A percentile compares a stretch with the other conserved stretches of the same genome.
These are phyloP conservation scores for Pyrrhoderma noxium DNA, from an alignment of 1,284 basidiomycete species.

Conservation along the genomic window DNA sequence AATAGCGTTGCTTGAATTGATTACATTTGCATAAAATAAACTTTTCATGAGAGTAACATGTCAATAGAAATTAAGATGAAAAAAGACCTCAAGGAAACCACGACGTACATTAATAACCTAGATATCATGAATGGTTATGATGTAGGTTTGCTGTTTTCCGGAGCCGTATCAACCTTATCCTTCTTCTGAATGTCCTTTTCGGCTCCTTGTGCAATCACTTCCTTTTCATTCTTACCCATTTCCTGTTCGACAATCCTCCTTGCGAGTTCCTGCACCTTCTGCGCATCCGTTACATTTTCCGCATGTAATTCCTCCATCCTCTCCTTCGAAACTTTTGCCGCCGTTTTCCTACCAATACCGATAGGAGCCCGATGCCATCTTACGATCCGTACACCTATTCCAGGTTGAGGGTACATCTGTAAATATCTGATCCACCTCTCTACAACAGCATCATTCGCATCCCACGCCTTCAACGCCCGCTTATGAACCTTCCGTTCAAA, in stretches of 20 bases:
- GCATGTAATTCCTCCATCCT: constrained; percentile 27
- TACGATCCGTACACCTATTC: constrained; percentile 81
- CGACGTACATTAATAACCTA: too few relatives aligned
- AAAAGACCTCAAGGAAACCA: too few relatives aligned
- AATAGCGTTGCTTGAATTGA: too few relatives aligned
- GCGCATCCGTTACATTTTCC: constrained; percentile 20
- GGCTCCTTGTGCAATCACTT: background rate
- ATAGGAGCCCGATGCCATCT: constrained; percentile 70
- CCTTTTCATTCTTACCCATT: constrained; percentile 19
- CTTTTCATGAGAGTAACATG: too few relatives aligned
- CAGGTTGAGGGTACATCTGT: constrained; percentile 69
- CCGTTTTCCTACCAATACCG: constrained; percentile 41
- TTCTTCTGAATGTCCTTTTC: background rate
- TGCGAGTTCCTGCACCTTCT: constrained; percentile 32
- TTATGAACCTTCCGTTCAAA: constrained; percentile 84
- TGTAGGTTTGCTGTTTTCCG: too few relatives aligned
- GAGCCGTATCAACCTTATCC: background rate
- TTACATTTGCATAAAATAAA: too few relatives aligned
- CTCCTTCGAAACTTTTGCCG: constrained; percentile 33
- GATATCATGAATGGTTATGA: too few relatives aligned
- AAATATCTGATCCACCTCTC: constrained; percentile 82
- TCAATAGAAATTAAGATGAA: too few relatives aligned
- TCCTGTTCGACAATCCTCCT: constrained; percentile 43
- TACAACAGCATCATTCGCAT: constrained; percentile 76
- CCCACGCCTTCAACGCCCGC: constrained; percentile 85